These are phyloP conservation scores for Eucalyptus leucophloia DNA, from an alignment of 345 rosid species.

Conservation along the genomic window DNA sequence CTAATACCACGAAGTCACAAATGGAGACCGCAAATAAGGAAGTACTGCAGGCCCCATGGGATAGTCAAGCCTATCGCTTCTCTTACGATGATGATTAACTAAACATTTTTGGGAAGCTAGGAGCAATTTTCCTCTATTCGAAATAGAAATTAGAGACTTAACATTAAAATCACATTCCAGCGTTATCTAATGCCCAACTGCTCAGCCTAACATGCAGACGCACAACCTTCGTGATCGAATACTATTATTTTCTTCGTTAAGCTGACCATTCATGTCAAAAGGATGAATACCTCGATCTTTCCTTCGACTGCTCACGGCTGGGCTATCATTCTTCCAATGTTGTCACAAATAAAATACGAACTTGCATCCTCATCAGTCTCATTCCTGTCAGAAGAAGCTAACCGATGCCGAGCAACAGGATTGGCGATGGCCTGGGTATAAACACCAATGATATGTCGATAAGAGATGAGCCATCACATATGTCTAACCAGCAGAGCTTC, in stretches of 20 bases:
- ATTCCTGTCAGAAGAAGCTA: not conserved
- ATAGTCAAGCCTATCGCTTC: not conserved
- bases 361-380: not conserved
- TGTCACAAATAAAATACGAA: not conserved
- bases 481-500: no score
- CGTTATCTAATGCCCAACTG: not conserved
- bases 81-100: not conserved
- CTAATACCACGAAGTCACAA: no score
- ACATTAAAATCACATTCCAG: not conserved
- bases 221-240: not conserved
- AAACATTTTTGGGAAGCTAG: not conserved
- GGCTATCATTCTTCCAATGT: not conserved
- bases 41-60: no score
- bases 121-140: not conserved
- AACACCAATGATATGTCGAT: not conserved
- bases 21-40: not conserved
- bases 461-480: no score
- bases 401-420: not conserved
- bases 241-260: not conserved
- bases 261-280: rapidly evolving
- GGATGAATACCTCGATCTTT: not conserved
- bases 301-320: not conserved
- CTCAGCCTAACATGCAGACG: not conserved
- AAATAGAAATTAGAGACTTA: rapidly evolving
- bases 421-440: not conserved